These are phyloP conservation scores for Amphichorda felina DNA, from an alignment of 2,329 filamentous ascomycete genomes.

Conservation along the genomic window DNA sequence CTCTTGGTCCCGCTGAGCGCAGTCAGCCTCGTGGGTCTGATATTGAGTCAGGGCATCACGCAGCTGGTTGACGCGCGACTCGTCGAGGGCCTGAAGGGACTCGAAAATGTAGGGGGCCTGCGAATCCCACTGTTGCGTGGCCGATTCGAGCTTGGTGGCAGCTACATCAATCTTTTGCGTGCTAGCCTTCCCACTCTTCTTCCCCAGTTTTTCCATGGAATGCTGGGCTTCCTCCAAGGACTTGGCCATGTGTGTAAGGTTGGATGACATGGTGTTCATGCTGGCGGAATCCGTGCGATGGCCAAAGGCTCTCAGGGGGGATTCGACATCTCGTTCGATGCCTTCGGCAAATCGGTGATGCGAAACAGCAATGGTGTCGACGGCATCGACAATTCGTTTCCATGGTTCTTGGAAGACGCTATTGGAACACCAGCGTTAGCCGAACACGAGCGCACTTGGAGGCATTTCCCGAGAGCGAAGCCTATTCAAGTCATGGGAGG, in stretches of 20 bases:
- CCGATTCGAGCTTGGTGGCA: constrained; percentile 59
- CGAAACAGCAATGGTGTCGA: constrained; percentile 70
- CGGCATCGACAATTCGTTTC: constrained; percentile 73
- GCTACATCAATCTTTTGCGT: constrained; percentile 69
- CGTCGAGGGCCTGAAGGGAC: constrained; percentile 80
- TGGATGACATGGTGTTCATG: constrained; percentile 71
- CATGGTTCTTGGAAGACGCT: constrained; percentile 88
- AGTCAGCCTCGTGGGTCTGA: constrained; percentile 84
- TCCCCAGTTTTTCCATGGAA: constrained; percentile 72
- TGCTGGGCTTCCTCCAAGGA: constrained; percentile 78
- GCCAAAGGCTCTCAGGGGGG: constrained; percentile 66
- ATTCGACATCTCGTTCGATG: constrained; percentile 82
- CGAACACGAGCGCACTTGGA: not conserved
- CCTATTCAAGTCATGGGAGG: not conserved
- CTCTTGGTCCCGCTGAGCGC: constrained; percentile 63
- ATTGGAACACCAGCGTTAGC: constrained; percentile 9
- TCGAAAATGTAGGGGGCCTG: constrained; percentile 94
- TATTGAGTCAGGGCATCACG: constrained; percentile 86
- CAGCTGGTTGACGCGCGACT: constrained; percentile 78
- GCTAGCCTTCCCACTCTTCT: constrained; percentile 66
- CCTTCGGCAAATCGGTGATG: constrained; percentile 71
- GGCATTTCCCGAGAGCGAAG: not conserved
- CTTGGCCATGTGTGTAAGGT: constrained; percentile 68
- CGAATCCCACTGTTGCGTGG: constrained; percentile 81
- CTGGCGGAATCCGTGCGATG: constrained; percentile 66